phyloP scores from a whole-genome alignment of 1,284 basidiomycete species.

The Pholiota adiposa region DNA sequence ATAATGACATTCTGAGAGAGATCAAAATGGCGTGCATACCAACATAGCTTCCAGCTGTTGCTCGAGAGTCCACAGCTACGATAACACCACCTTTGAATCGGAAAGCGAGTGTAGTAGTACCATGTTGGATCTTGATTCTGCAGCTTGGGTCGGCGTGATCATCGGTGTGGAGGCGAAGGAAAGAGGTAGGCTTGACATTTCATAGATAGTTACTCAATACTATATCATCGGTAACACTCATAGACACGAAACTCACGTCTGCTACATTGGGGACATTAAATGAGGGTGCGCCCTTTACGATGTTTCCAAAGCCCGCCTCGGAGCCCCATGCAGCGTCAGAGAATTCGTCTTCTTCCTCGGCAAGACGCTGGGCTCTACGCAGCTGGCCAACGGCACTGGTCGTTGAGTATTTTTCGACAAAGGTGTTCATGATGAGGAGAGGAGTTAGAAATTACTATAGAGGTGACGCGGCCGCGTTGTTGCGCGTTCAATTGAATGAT shows the following conservation, averaged over 20 bases:
- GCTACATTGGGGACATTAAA: conserved; percentile 74
- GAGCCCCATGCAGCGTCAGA: conserved; percentile 81
- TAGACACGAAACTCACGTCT: conserved; percentile 57
- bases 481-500: conserved; percentile 36
- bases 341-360: conserved; percentile 65
- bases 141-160: conserved; percentile 92
- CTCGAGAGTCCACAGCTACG: conserved; percentile 96
- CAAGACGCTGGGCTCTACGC: conserved; percentile 50
- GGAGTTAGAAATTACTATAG: conserved; percentile 18
- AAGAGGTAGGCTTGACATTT: conserved; percentile 77
- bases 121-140: conserved; percentile 98
- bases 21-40: conserved; percentile 55
- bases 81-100: conserved; percentile 97
- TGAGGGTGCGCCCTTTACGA: conserved; percentile 68
- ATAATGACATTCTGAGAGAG: background rate
- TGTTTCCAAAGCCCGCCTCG: conserved; percentile 75
- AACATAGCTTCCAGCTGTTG: conserved; percentile 96
- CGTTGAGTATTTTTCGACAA: conserved; percentile 70
- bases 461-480: conserved; percentile 59
- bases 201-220: background rate
- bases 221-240: background rate
- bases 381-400: conserved; percentile 54
- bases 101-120: conserved; percentile 98
- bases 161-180: conserved; percentile 90
- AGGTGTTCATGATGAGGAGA: conserved; percentile 70